These are phyloP conservation scores for Camptophora hylomeconis DNA, from an alignment of 2,329 filamentous ascomycete species.

Conservation along the genomic window DNA sequence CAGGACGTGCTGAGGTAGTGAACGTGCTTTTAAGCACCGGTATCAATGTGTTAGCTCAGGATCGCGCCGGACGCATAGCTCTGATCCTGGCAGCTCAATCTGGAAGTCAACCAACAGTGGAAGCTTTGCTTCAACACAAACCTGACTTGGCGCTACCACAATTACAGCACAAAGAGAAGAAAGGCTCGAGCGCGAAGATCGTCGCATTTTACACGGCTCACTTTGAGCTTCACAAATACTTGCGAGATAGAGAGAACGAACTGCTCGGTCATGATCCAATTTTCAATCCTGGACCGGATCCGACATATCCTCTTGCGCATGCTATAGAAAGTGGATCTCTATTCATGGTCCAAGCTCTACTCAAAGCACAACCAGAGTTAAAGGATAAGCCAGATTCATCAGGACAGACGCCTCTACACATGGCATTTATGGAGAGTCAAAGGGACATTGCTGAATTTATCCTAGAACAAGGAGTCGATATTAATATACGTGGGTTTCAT, in stretches of 20 bases:
- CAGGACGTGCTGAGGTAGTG: conserved; percentile 19
- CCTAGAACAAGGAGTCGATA: conserved; percentile 12
- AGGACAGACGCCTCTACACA: conserved; percentile 14
- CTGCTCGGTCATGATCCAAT: too few species aligned
- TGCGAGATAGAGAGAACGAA: conserved; percentile 11
- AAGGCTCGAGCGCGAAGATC: conserved; percentile 10
- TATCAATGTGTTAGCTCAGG: conserved; percentile 17
- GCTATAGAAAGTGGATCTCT: conserved; percentile 12
- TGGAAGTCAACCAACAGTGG: conserved; percentile 10
- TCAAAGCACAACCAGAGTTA: conserved; percentile 5
- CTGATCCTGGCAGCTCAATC: conserved; percentile 15
- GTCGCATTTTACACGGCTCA: conserved; percentile 16
- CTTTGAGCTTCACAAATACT: conserved; percentile 16
- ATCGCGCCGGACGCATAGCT: conserved; percentile 12
- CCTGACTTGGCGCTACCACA: conserved; percentile 8
- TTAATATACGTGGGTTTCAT: conserved; percentile 14
- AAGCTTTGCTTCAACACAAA: conserved; percentile 10
- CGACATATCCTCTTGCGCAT: conserved; percentile 7
- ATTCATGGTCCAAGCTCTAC: conserved; percentile 4
- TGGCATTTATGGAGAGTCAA: conserved; percentile 10
- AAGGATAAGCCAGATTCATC: conserved; percentile 11
- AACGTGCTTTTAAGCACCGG: conserved; percentile 18
- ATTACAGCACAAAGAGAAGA: conserved; percentile 9
- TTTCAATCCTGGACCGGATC: conserved; percentile 4
- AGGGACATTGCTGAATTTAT: conserved; percentile 11